Evolutionary conservation across 768 basidiomycete species (phyloP), one percentile per base, ranked within the genome.

Genomic region (Sporobolomyces pararoseus): DNA sequence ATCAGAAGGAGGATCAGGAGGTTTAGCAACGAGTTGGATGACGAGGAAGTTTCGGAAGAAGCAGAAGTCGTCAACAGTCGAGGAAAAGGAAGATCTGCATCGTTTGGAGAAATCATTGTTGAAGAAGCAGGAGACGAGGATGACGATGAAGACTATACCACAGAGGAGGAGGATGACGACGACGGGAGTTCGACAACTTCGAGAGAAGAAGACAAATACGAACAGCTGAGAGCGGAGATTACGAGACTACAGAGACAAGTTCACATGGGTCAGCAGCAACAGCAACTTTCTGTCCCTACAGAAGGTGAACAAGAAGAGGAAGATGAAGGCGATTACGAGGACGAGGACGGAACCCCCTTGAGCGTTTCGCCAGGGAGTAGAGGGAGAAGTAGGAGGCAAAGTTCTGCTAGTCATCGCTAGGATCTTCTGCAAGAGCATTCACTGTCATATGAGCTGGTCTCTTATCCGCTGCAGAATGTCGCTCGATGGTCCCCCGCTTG

Each of bases 351-450:
- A 35, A 69, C 68, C 14, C 68, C 68, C 0, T 39, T 69, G 31
- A 69, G 68, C 50, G 37, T 64, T 7, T 44, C 37, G 1, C 68
- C 68, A 9, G 55, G 62, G 13, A 69, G 66, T 49, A 17, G 55
- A 34, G 31, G 54, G 13, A 49, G 54, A 31, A 63, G 67, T 9
- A 31, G 59, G 46, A 21, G 59, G 23, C 21, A 49, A n/a, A 61
- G 46, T 49, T 35, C 29, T 21, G 59, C 46, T 23, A 13, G 29
- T 58, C 34, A n/a, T 58, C 37, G 37, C 7, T 42, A 25, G 7
- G 25, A 42, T 17, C 39, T 42, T 9, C n/a, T n/a, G n/a, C n/a
- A 42, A 17, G 17, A 42, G 39, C 39, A 42, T 17, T 42, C 39
- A 17, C 17, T 42, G 39, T 9, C 17, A n/a, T n/a, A n/a, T n/a